phyloP scores from a whole-genome alignment of 768 basidiomycete genomes.

The Rhodotorula diobovata region DNA sequence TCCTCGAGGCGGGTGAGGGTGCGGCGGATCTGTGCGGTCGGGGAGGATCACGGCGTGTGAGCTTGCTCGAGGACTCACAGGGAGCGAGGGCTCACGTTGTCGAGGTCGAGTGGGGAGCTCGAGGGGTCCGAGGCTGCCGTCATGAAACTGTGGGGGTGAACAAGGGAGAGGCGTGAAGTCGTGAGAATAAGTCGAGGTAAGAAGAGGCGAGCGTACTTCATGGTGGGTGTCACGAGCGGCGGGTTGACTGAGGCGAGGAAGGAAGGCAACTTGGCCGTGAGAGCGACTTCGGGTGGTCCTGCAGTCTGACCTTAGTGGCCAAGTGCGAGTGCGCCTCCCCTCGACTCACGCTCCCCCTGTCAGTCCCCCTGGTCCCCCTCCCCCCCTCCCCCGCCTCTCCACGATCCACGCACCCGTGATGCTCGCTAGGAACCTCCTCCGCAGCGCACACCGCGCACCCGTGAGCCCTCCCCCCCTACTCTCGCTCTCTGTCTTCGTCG shows the following conservation, averaged over 20 bases:
- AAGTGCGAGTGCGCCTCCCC: too few species aligned
- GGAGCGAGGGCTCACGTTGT: not conserved
- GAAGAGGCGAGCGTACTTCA: constrained; percentile 3
- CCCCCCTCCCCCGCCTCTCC: not conserved
- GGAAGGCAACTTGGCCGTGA: not conserved
- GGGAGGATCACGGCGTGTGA: constrained; percentile 52
- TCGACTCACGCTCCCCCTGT: too few species aligned
- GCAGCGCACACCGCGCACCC: constrained; percentile 8
- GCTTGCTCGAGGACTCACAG: too few species aligned
- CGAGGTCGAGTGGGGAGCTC: constrained; percentile 34
- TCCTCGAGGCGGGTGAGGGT: constrained; percentile 89
- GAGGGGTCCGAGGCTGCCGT: not conserved
- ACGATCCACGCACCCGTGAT: not conserved
- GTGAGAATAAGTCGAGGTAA: not conserved
- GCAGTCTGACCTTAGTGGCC: too few species aligned
- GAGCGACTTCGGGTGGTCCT: not conserved
- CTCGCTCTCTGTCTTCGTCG: not conserved
- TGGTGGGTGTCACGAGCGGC: not conserved
- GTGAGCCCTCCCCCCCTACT: not conserved
- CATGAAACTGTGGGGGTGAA: constrained; percentile 34
- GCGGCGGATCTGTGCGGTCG: constrained; percentile 61
- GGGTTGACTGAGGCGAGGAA: not conserved
- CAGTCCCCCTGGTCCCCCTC: not conserved
- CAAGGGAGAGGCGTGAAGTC: not conserved
- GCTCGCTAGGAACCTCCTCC: constrained; percentile 11